These are phyloP conservation scores for Lactarius hengduanensis DNA, from an alignment of 768 basidiomycete species.

Conservation along the genomic window DNA sequence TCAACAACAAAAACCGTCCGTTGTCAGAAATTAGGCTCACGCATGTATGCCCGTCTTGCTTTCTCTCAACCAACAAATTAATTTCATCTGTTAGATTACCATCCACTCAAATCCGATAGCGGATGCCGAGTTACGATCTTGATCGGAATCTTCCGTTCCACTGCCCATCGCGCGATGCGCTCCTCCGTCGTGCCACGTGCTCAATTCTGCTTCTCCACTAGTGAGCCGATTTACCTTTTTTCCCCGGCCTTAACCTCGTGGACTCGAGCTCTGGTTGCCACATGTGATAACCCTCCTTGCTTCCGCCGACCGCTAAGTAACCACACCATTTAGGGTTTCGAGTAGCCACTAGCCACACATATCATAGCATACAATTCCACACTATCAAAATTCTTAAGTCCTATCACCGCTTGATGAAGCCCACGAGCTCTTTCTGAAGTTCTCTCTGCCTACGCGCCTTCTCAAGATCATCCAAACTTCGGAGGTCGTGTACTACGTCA, in stretches of 20 bases:
- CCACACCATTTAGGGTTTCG: not conserved
- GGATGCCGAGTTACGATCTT: conserved; percentile 54
- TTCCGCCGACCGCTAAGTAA: not conserved
- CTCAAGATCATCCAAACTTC: conserved; percentile 84
- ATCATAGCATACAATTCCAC: conserved; percentile 3
- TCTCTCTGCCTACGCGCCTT: conserved; percentile 77
- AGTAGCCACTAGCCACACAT: not conserved
- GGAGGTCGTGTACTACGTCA: conserved; percentile 90
- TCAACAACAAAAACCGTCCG: conserved; percentile 88
- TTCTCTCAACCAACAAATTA: conserved; percentile 8
- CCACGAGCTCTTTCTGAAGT: conserved; percentile 87
- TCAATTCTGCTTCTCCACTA: not conserved
- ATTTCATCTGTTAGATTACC: conserved; percentile 52
- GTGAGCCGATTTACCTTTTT: not conserved
- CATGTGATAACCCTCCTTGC: not conserved
- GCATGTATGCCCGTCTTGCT: conserved; percentile 46
- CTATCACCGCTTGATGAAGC: conserved; percentile 60
- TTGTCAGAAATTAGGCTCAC: conserved; percentile 80
- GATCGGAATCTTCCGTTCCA: not conserved
- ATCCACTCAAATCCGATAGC: conserved; percentile 97
- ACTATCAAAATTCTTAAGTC: not conserved
- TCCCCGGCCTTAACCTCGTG: not conserved
- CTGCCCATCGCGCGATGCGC: not conserved
- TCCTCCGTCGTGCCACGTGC: not conserved
- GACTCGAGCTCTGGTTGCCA: not conserved